phyloP scores from a whole-genome alignment of 306 rosid species.

The Notholithocarpus densiflorus region DNA sequence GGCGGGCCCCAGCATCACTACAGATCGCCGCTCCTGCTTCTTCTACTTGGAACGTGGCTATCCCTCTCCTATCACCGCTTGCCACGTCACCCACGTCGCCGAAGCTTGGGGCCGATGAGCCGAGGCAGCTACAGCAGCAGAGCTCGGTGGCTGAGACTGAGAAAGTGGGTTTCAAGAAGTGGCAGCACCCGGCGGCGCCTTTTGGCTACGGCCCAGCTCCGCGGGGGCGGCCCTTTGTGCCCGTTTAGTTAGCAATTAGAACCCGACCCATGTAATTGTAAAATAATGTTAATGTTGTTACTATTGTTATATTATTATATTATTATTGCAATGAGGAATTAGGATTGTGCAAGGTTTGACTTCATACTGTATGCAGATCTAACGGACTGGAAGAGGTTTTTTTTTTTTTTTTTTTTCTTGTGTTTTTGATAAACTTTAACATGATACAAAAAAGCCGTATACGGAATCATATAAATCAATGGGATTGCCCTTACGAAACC shows the following conservation, averaged over 20 bases:
- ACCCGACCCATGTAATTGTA: no score
- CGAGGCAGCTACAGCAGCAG: conserved; percentile 20
- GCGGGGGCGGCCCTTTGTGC: conserved; percentile 55
- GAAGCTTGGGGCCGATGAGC: conserved; percentile 8
- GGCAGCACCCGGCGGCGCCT: conserved; percentile 99
- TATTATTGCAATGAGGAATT: no score
- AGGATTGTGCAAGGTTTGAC: no score
- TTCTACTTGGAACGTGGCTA: conserved; percentile 80
- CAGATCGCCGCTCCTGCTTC: conserved; percentile 44
- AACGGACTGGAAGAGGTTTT: conserved; percentile 21
- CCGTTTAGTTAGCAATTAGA: conserved; percentile 27
- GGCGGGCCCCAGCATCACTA: conserved; percentile 75
- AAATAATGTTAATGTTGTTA: no score
- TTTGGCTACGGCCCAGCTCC: conserved; percentile 57
- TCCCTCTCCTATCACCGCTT: conserved; percentile 81
- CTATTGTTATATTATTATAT: no score
- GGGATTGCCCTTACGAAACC: no score
- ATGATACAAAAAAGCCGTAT: background rate
- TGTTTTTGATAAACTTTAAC: background rate
- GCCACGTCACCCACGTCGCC: conserved; percentile 55
- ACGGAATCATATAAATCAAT: background rate
- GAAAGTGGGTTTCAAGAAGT: conserved; percentile 51
- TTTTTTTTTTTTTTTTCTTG: background rate
- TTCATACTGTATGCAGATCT: conserved; percentile 20
- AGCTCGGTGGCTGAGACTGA: conserved; percentile 36